These are phyloP conservation scores for Pseudocercospora macadamiae DNA, from an alignment of 2,329 filamentous ascomycete species.

Conservation along the genomic window DNA sequence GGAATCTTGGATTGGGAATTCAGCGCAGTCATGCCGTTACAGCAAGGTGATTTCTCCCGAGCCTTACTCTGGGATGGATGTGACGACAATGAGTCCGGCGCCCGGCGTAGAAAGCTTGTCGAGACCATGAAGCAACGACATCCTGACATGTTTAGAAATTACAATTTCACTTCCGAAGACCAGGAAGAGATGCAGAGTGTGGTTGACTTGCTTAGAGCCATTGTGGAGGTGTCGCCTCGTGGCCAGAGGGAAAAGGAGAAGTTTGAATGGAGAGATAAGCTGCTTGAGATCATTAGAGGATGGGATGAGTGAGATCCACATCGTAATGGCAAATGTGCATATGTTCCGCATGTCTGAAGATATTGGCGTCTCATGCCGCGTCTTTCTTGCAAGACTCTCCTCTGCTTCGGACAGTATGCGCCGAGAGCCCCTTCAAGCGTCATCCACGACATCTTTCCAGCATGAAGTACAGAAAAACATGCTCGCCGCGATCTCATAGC, in stretches of 20 bases:
- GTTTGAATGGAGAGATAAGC: background rate
- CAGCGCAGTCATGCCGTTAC: conserved; percentile 8
- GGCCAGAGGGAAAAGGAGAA: conserved; percentile 9
- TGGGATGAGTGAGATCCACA: too few species aligned
- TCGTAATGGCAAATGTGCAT: too few species aligned
- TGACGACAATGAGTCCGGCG: background rate
- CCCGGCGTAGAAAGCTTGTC: background rate
- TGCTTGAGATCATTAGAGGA: background rate
- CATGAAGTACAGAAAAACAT: too few species aligned
- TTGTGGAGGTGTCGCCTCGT: conserved; percentile 3
- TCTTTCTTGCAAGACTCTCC: too few species aligned
- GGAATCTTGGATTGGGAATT: conserved; percentile 10
- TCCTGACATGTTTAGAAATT: background rate
- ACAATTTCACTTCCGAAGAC: background rate
- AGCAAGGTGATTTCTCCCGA: conserved; percentile 10
- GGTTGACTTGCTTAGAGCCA: conserved; percentile 8
- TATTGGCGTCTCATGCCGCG: too few species aligned
- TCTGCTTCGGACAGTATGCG: too few species aligned
- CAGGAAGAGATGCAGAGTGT: conserved; percentile 10
- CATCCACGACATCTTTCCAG: too few species aligned
- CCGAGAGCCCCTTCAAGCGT: too few species aligned
- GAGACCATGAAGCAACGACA: background rate
- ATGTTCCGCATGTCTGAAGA: too few species aligned
- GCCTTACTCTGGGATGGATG: background rate
- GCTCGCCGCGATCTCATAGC: too few species aligned